Conservation (phyloP, 2,329 filamentous ascomycete genomes). For the Fusarium hostae region DNA sequence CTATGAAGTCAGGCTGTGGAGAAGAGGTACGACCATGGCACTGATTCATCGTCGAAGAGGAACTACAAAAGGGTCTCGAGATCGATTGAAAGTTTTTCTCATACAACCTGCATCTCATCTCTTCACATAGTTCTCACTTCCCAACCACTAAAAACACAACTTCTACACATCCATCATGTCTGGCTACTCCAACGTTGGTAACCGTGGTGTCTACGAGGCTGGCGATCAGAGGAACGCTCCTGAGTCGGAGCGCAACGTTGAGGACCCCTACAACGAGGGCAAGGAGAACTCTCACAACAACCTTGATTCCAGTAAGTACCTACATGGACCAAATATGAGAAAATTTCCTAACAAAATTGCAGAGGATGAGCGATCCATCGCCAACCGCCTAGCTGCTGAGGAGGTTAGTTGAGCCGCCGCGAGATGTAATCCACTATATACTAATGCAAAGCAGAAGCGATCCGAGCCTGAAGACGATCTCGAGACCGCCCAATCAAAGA, state of each 20-base stretch:
- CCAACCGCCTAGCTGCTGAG: conserved; percentile 75
- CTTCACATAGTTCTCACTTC: background rate
- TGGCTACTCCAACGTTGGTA: conserved; percentile 73
- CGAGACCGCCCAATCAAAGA: conserved; percentile 58
- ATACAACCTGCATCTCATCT: conserved; percentile 2
- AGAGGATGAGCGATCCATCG: conserved; percentile 78
- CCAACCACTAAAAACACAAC: background rate
- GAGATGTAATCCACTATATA: background rate
- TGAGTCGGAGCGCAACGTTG: conserved; percentile 60
- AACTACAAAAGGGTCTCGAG: conserved; percentile 36
- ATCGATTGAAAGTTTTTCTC: background rate
- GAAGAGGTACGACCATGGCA: conserved; percentile 22
- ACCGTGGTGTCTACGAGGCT: conserved; percentile 74
- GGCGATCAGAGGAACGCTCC: conserved; percentile 78
- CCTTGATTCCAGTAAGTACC: conserved; percentile 74
- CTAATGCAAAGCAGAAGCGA: conserved; percentile 37
- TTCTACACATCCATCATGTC: conserved; percentile 45
- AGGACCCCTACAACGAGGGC: conserved; percentile 77
- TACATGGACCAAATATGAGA: conserved; percentile 51
- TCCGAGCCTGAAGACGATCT: conserved; percentile 58
- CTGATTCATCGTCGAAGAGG: conserved; percentile 24
- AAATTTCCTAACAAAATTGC: background rate
- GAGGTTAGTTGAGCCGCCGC: conserved; percentile 55
- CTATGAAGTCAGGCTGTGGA: conserved; percentile 47
- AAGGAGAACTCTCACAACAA: conserved; percentile 73